phyloP scores from a whole-genome alignment of 2,329 filamentous ascomycete genomes.

The Ceratocystis destructans region DNA sequence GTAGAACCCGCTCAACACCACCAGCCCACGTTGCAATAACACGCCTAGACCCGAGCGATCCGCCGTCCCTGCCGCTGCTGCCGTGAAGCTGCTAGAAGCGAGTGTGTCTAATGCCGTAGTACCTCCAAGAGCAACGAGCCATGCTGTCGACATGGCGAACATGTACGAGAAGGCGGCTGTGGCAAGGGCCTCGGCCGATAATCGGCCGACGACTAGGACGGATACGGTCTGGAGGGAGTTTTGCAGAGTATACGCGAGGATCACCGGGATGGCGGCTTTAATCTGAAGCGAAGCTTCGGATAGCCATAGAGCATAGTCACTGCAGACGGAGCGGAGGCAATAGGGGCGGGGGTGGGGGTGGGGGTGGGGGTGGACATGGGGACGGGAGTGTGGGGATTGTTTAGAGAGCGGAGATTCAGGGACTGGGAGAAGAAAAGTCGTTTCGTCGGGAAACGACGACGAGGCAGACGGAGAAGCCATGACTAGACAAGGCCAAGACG shows the following conservation, averaged over 20 bases:
- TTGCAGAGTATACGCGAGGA: conserved; percentile 72
- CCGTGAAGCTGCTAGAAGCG: conserved; percentile 70
- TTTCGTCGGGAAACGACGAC: conserved; percentile 7
- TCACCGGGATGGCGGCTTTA: conserved; percentile 60
- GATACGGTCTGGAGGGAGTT: conserved; percentile 75
- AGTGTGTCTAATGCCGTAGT: conserved; percentile 78
- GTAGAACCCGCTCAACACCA: conserved; percentile 62
- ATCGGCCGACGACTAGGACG: conserved; percentile 64
- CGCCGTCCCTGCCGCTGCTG: conserved; percentile 61
- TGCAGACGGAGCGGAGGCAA: neutral
- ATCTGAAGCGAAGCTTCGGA: conserved; percentile 54
- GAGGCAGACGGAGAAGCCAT: neutral
- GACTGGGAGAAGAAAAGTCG: conserved; percentile 3
- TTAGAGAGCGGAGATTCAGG: neutral
- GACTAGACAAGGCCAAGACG: no score
- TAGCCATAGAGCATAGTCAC: conserved; percentile 26
- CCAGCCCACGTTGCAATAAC: conserved; percentile 60
- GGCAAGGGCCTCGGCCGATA: conserved; percentile 66
- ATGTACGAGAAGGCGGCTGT: conserved; percentile 81
- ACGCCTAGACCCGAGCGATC: conserved; percentile 68
- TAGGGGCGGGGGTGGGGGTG: neutral
- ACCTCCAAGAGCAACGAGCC: conserved; percentile 74
- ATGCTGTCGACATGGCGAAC: conserved; percentile 82
- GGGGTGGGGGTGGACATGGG: neutral
- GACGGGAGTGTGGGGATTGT: neutral